These are phyloP conservation scores for Talaromyces sp. DNA, from an alignment of 2,329 filamentous ascomycete species.

Conservation along the genomic window DNA sequence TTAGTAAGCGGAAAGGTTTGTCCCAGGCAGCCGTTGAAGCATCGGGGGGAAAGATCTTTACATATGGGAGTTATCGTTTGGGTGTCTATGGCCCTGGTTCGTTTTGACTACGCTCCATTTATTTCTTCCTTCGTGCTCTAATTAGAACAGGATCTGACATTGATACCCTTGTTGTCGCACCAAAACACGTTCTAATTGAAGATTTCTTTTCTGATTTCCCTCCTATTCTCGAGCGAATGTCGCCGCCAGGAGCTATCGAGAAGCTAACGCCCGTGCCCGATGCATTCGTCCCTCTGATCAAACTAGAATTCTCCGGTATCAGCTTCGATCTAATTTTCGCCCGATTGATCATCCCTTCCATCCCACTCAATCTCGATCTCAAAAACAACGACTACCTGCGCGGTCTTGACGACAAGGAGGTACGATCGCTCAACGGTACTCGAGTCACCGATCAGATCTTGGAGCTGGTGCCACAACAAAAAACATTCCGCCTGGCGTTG, in stretches of 20 bases:
- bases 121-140: neutral
- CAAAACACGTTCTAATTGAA: constrained; percentile 78
- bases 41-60: constrained; percentile 88
- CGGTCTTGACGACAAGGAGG: constrained; percentile 77
- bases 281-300: constrained; percentile 95
- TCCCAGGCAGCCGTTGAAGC: constrained; percentile 73
- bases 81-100: constrained; percentile 80
- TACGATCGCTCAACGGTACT: constrained; percentile 88
- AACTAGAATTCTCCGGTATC: constrained; percentile 84
- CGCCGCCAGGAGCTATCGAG: constrained; percentile 70
- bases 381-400: constrained; percentile 79
- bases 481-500: constrained; percentile 81
- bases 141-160: constrained; percentile 76
- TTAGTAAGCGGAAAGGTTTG: constrained; percentile 67
- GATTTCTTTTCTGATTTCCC: constrained; percentile 93
- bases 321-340: constrained; percentile 93
- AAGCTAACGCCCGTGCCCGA: constrained; percentile 81
- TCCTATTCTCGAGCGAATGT: constrained; percentile 68
- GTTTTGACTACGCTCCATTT: constrained; percentile 10
- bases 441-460: constrained; percentile 92
- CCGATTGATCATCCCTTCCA: constrained; percentile 63
- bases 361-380: constrained; percentile 67
- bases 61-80: constrained; percentile 90
- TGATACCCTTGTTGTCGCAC: constrained; percentile 87
- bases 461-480: constrained; percentile 77